phyloP scores from a whole-genome alignment of 768 basidiomycete genomes.

The Scleroderma citrinum region DNA sequence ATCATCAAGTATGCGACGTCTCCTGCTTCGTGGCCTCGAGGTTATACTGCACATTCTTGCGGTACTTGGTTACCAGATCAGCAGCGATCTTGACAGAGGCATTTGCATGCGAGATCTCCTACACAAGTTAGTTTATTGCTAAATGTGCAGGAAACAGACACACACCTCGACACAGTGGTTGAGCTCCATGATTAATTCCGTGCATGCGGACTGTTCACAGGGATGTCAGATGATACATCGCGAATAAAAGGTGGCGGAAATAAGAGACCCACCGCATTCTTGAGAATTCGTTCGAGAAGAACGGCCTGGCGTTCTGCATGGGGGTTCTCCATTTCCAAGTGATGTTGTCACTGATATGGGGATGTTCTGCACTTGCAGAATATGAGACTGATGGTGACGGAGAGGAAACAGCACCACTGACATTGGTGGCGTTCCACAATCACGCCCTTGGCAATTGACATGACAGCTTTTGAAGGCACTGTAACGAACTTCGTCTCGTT shows the following conservation, averaged over 20 bases:
- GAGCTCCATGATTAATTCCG: slow-evolving; percentile 83
- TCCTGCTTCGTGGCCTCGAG: slow-evolving; percentile 60
- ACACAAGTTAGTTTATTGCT: not conserved
- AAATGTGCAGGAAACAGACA: not conserved
- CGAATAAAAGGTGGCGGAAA: not conserved
- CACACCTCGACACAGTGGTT: slow-evolving; percentile 83
- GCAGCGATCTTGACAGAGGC: slow-evolving; percentile 74
- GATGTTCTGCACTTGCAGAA: not conserved
- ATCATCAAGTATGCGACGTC: no score
- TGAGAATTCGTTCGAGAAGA: slow-evolving; percentile 83
- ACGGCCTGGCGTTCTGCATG: slow-evolving; percentile 91
- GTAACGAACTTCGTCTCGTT: no score
- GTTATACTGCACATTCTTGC: slow-evolving; percentile 91
- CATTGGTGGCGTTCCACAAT: no score
- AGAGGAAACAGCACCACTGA: no score
- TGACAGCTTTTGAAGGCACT: no score
- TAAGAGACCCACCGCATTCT: slow-evolving; percentile 64
- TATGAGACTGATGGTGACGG: no score
- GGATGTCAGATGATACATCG: not conserved
- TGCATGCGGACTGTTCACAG: slow-evolving; percentile 72
- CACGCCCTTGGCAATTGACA: no score
- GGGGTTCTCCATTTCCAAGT: slow-evolving; percentile 78
- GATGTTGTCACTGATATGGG: slow-evolving; percentile 1
- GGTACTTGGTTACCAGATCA: slow-evolving; percentile 80
- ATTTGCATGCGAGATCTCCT: slow-evolving; percentile 82